Percentiles rank a stretch among this genome's conserved stretches.
These are phyloP conservation scores for Chaetoceros muelleri DNA, from an alignment of 108 stramenopile genomes.

Conservation along the genomic window DNA sequence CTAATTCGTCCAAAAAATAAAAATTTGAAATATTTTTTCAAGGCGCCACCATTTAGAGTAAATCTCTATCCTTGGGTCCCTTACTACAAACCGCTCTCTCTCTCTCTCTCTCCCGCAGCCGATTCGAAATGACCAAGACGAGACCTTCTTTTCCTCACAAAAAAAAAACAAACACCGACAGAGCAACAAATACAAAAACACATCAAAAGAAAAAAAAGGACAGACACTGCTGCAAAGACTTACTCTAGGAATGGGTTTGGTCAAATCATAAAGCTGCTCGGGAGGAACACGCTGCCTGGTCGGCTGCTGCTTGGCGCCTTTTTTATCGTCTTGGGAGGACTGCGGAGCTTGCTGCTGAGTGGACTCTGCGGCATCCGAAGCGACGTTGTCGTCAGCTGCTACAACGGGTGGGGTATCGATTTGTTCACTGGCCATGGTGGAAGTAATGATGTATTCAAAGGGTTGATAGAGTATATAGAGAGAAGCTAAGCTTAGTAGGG, in stretches of 20 bases:
- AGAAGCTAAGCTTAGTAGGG: too few relatives aligned
- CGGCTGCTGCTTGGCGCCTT: neutral
- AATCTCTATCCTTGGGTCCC: neutral
- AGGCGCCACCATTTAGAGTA: neutral
- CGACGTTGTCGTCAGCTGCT: neutral
- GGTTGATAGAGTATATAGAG: too few relatives aligned
- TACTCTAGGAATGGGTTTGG: slow-evolving; percentile 74
- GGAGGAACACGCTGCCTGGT: slow-evolving; percentile 17
- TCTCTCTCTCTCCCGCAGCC: neutral
- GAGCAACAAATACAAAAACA: neutral
- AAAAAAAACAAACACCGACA: neutral
- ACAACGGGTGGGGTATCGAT: neutral
- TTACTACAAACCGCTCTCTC: neutral
- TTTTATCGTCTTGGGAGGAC: too few relatives aligned
- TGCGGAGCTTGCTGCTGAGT: too few relatives aligned
- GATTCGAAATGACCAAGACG: neutral
- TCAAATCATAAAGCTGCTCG: slow-evolving; percentile 78
- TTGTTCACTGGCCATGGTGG: neutral
- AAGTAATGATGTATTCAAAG: too few relatives aligned
- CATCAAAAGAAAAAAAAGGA: slow-evolving; percentile 1
- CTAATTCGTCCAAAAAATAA: neutral
- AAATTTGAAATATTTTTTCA: neutral
- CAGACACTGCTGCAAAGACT: too few relatives aligned
- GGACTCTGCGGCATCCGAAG: neutral
- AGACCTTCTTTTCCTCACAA: neutral